phyloP scores from a whole-genome alignment of 2,329 filamentous ascomycete species.

The Fusarium continuum region DNA sequence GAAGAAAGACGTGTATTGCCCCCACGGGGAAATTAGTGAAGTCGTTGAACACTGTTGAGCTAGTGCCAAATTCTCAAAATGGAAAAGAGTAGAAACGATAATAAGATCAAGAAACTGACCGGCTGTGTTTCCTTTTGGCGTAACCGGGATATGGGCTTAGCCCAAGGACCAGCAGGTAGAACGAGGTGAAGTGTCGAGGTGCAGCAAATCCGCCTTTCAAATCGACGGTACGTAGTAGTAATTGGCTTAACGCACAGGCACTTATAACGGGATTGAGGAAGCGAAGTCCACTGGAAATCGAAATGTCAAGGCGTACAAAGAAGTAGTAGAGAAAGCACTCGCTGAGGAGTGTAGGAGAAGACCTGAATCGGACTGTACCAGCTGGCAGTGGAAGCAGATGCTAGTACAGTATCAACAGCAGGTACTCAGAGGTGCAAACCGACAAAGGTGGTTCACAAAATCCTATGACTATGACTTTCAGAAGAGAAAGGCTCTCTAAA shows the following conservation, averaged over 20 bases:
- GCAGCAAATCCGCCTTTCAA: conserved; percentile 10
- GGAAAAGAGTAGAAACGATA: conserved; percentile 16
- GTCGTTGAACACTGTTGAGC: conserved; percentile 10
- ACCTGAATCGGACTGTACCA: background rate
- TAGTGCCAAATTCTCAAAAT: conserved; percentile 12
- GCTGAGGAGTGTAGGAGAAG: background rate
- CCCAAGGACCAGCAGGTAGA: conserved; percentile 17
- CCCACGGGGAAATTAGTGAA: conserved; percentile 9
- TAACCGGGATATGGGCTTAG: conserved; percentile 35
- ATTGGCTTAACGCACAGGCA: conserved; percentile 9
- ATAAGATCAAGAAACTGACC: conserved; percentile 16
- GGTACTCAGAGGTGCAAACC: conserved; percentile 17
- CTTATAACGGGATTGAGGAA: background rate
- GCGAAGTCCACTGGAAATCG: background rate
- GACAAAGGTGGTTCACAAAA: conserved; percentile 23
- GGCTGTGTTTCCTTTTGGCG: conserved; percentile 30
- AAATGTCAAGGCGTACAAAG: background rate
- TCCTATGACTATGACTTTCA: conserved; percentile 24
- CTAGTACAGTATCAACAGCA: conserved; percentile 16
- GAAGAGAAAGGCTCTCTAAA: conserved; percentile 23
- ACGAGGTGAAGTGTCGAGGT: conserved; percentile 11
- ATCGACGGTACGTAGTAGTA: conserved; percentile 21
- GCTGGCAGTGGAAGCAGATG: conserved; percentile 12
- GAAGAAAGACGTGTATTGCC: conserved; percentile 8
- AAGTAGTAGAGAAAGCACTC: background rate